Evolutionary conservation across 2,329 filamentous ascomycete genomes (phyloP).

Genomic region (Apiospora malaysiana): DNA sequence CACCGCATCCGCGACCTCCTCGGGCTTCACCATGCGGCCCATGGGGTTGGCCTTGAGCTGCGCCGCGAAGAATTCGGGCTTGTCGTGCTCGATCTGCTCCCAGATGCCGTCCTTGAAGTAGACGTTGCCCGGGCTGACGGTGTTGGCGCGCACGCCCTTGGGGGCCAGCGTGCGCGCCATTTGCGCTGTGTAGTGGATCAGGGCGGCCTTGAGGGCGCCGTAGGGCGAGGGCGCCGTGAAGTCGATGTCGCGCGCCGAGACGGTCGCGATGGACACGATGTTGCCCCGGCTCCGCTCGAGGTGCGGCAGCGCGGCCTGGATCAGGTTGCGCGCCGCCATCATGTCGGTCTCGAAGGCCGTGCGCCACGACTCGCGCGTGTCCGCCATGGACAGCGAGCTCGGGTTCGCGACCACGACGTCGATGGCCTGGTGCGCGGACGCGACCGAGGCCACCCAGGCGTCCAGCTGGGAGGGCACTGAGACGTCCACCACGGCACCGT

Average conservation of each 20-base stretch:
- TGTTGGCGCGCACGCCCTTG: constrained; percentile 43
- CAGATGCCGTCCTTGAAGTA: constrained; percentile 44
- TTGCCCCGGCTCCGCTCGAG: constrained; percentile 42
- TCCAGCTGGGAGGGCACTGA: constrained; percentile 24
- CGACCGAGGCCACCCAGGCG: constrained; percentile 26
- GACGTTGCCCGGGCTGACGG: constrained; percentile 43
- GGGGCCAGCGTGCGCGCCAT: constrained; percentile 42
- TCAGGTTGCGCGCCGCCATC: constrained; percentile 39
- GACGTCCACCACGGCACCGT: constrained; percentile 28
- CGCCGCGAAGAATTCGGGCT: constrained; percentile 37
- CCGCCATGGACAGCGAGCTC: constrained; percentile 36
- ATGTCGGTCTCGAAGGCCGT: constrained; percentile 41
- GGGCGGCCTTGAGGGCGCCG: constrained; percentile 42
- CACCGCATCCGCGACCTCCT: constrained; percentile 32
- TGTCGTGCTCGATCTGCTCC: constrained; percentile 39
- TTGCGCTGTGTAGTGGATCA: constrained; percentile 43
- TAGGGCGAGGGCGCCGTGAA: constrained; percentile 44
- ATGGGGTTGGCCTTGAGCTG: constrained; percentile 30
- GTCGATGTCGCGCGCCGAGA: constrained; percentile 43
- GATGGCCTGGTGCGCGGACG: constrained; percentile 23
- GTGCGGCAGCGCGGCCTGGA: constrained; percentile 40
- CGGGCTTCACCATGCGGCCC: constrained; percentile 29
- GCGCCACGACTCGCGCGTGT: constrained; percentile 35
- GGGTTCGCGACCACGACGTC: constrained; percentile 32
- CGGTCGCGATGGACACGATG: constrained; percentile 43